Base-by-base conservation (phyloP, 2,329 filamentous ascomycete species). In the Colletotrichum siamense region DNA sequence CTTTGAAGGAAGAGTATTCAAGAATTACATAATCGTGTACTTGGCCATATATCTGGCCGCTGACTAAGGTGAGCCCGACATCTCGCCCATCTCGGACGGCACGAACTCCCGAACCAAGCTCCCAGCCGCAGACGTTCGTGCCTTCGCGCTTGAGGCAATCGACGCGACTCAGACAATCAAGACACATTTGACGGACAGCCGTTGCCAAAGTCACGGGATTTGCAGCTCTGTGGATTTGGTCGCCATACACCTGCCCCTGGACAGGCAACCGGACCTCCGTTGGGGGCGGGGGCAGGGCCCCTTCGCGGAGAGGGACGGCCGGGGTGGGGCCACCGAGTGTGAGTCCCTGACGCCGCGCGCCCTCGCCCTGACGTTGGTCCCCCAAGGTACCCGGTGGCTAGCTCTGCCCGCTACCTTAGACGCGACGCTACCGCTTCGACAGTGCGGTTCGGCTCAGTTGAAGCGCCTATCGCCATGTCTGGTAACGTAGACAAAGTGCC, bases 291-390 rank as follows among this genome's bases (percentile, higher is more conserved):
- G 69, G 18, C 2, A 49, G 10, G n/a, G 39, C 55, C 32, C 32
- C 44, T 32, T 8, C 28, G 59, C 61, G 55, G 59, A 57, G 62
- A 63, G 44, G 34, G 66, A n/a, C 63, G 57, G 57, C 59, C 70
- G 73, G 44, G 44, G 44, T 52, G 44, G 44, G 44, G 44, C 44
- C 44, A 52, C 44, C 44, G 44, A 24, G 44, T 52, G 6, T 22
- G 36, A 22, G 73, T 69, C 52, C 73, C 73, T 76, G 69, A 39
- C 73, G 73, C 73, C 69, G 70, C 73, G 70, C 73, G 69, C 30
- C 36, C n/a, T 57, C 69, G 73, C 73, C 73, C 73, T 73, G 70
- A 61, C 73, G 39, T 65, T 26, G 30, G 59, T n/a, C 65, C n/a
- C 16, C 32, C 44, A 22, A 52, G 44, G 44, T 52, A 22, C 44